Percentiles rank a stretch among this genome's conserved stretches.
These are phyloP conservation scores for Geopyxis carbonaria DNA, from an alignment of 495 filamentous ascomycete genomes.

Conservation along the genomic window DNA sequence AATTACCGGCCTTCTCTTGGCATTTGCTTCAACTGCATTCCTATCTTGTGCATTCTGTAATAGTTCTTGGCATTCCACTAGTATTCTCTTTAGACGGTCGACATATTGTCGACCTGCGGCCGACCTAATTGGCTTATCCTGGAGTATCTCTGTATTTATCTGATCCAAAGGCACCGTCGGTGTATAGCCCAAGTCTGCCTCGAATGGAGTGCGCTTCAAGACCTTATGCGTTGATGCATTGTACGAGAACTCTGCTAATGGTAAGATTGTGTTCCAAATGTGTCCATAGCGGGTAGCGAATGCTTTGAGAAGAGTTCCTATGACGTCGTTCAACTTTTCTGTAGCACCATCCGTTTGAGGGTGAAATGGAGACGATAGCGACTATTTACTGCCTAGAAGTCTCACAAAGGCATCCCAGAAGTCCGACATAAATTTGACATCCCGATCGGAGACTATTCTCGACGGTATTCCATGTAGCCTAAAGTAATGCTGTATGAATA, in stretches of 20 bases:
- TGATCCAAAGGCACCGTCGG: background rate
- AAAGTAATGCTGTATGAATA: no score
- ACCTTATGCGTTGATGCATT: conserved; percentile 1
- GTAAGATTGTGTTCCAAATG: background rate
- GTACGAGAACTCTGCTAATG: conserved; percentile 6
- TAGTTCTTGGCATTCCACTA: background rate
- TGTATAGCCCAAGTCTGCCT: background rate
- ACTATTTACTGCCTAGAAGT: background rate
- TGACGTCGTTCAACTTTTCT: background rate
- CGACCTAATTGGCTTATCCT: background rate
- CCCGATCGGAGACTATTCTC: conserved; percentile 7
- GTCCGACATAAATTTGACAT: conserved; percentile 1
- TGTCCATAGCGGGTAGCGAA: background rate
- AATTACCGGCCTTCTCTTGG: background rate
- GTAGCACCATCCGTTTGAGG: background rate
- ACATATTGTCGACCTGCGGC: background rate
- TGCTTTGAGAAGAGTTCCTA: background rate
- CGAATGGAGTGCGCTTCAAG: background rate
- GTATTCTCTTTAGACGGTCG: background rate
- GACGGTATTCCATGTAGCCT: conserved; percentile 3
- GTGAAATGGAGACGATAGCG: background rate
- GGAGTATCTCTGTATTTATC: background rate
- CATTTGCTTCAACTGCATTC: no score
- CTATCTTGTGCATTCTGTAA: background rate
- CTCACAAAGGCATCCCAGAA: background rate